Evolutionary conservation across 2,329 filamentous ascomycete species (phyloP).

Genomic region (Seiridium cupressi): DNA sequence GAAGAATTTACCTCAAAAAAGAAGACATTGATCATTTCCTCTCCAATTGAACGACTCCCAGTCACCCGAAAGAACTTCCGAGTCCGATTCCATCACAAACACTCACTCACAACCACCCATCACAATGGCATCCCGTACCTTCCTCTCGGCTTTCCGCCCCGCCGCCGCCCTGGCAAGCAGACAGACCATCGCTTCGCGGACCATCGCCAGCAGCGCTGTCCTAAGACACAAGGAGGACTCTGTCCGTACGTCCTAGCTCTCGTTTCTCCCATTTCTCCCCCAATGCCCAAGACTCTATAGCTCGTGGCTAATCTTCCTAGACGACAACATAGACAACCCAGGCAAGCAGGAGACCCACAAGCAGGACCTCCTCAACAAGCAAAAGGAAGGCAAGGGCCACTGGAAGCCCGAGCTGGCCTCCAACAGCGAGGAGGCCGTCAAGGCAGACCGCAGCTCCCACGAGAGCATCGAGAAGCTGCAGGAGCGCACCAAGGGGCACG

Average conservation of each 20-base stretch:
- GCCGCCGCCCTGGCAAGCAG: slow-evolving; percentile 7
- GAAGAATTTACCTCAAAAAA: not conserved
- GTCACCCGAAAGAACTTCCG: not conserved
- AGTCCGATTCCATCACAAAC: not conserved
- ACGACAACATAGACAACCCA: not conserved
- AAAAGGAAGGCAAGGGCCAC: slow-evolving; percentile 66
- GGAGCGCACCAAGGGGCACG: slow-evolving; percentile 55
- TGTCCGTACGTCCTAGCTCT: slow-evolving; percentile 5
- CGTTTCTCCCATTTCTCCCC: not conserved
- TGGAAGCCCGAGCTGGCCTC: slow-evolving; percentile 79
- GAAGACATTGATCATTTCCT: not conserved
- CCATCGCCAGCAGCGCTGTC: slow-evolving; percentile 10
- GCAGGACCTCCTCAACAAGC: slow-evolving; percentile 61
- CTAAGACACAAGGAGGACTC: slow-evolving; percentile 13
- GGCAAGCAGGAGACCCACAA: slow-evolving; percentile 51
- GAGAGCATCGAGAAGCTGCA: slow-evolving; percentile 50
- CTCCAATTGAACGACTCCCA: too few species aligned
- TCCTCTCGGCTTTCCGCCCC: slow-evolving; percentile 9
- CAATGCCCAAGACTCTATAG: not conserved
- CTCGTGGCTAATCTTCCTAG: not conserved
- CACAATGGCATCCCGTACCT: slow-evolving; percentile 11
- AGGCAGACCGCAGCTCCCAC: slow-evolving; percentile 57
- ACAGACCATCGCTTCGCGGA: slow-evolving; percentile 9
- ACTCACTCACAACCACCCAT: not conserved
- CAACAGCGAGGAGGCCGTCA: slow-evolving; percentile 76